Conservation (phyloP, 2,329 filamentous ascomycete genomes). For the Cladosporium sp. region DNA sequence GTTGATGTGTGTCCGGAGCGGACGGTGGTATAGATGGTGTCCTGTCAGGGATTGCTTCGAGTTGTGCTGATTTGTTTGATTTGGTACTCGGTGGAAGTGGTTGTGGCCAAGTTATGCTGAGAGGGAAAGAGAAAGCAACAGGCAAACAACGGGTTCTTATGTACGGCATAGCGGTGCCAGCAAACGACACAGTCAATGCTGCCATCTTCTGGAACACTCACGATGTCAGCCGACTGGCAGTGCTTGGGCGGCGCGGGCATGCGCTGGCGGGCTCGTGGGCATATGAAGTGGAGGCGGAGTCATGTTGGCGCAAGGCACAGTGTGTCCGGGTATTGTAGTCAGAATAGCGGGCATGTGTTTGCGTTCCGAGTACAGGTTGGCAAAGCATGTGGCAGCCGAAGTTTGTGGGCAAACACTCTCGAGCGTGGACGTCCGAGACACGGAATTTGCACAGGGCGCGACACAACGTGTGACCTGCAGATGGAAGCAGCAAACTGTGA, state of each 20-base stretch:
- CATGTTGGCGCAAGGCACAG: not conserved
- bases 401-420: not conserved
- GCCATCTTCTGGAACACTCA: not conserved
- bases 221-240: not conserved
- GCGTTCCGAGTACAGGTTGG: not conserved
- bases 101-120: not conserved
- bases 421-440: not conserved
- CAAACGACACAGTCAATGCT: constrained; percentile 8
- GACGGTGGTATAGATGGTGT: not conserved
- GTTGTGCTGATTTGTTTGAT: not conserved
- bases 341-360: not conserved
- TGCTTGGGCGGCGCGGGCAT: not conserved
- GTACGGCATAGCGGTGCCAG: not conserved
- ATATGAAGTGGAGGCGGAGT: not conserved
- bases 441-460: not conserved
- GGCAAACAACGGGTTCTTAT: not conserved
- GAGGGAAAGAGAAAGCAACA: not conserved
- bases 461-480: not conserved
- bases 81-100: not conserved
- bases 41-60: not conserved
- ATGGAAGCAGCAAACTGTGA: not conserved
- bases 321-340: not conserved
- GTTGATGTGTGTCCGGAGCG: not conserved
- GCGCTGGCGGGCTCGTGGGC: not conserved
- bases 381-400: not conserved